phyloP scores from a whole-genome alignment of 2,329 filamentous ascomycete species.

The Magnaporthiopsis incrustans region DNA sequence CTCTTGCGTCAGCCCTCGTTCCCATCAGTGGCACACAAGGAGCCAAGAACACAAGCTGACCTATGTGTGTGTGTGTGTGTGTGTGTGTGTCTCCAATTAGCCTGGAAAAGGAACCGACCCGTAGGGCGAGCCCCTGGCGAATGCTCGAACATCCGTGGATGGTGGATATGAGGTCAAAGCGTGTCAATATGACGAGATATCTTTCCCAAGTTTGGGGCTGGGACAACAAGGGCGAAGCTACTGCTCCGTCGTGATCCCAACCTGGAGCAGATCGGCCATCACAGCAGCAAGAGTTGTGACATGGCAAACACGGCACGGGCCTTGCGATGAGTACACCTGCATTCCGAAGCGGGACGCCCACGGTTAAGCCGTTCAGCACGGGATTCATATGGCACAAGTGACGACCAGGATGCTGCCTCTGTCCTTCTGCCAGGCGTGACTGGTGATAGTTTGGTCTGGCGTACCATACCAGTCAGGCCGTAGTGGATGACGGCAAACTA shows the following conservation, averaged over 20 bases:
- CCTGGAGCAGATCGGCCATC: background rate
- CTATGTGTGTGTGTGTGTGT: background rate
- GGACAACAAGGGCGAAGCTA: slow-evolving; percentile 50
- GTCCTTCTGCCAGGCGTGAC: background rate
- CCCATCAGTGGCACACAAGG: background rate
- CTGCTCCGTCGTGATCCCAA: background rate
- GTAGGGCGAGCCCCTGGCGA: slow-evolving; percentile 90
- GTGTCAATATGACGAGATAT: slow-evolving; percentile 96
- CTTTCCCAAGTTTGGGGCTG: slow-evolving; percentile 95
- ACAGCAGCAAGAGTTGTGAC: background rate
- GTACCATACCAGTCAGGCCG: background rate
- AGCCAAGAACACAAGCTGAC: background rate
- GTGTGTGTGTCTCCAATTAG: slow-evolving; percentile 34
- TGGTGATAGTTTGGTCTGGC: background rate
- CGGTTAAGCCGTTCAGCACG: background rate
- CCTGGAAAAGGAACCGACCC: slow-evolving; percentile 83
- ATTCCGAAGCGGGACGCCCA: background rate
- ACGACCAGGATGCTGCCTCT: background rate
- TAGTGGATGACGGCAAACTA: background rate
- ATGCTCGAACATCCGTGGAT: slow-evolving; percentile 99
- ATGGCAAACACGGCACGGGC: background rate
- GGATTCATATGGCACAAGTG: background rate
- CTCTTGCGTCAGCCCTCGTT: background rate
- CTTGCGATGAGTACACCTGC: background rate
- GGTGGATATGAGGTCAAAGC: slow-evolving; percentile 89